These are phyloP conservation scores for Castanea sativa DNA, from an alignment of 306 rosid genomes.

Conservation along the genomic window DNA sequence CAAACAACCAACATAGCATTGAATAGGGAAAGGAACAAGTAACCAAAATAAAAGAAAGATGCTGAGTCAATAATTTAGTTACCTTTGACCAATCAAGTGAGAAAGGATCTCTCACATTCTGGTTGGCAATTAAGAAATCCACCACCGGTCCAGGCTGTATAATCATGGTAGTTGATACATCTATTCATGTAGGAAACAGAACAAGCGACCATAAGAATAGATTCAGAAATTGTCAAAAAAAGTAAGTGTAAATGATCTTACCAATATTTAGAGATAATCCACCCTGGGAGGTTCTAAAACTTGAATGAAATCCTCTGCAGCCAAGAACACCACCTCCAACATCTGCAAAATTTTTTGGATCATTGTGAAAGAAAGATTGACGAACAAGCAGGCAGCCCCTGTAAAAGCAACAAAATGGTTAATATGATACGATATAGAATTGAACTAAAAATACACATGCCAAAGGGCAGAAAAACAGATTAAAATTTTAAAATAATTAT, in stretches of 20 bases:
- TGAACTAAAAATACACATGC: neutral
- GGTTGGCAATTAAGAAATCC: constrained; percentile 79
- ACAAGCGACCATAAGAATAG: neutral
- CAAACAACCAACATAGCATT: neutral
- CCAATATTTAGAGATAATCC: constrained; percentile 89
- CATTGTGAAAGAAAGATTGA: constrained; percentile 78
- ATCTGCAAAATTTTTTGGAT: constrained; percentile 51
- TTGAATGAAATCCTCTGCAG: constrained; percentile 86
- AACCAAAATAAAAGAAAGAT: neutral
- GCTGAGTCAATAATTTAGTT: neutral
- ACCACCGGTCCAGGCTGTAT: constrained; percentile 89
- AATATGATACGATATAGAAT: neutral
- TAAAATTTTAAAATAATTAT: neutral
- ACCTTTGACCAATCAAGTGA: constrained; percentile 87
- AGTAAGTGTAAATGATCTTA: neutral
- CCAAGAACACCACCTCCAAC: constrained; percentile 97
- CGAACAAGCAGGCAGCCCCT: constrained; percentile 96
- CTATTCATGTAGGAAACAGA: constrained; percentile 29
- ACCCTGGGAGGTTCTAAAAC: constrained; percentile 84
- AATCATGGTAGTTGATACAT: constrained; percentile 92
- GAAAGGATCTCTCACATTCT: constrained; percentile 68
- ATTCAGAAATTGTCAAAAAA: neutral
- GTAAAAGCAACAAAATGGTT: constrained; percentile 20
- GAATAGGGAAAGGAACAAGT: neutral
- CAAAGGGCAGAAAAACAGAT: neutral